These are phyloP conservation scores for Hemileccinum impolitum DNA, from an alignment of 768 basidiomycete species.

Conservation along the genomic window DNA sequence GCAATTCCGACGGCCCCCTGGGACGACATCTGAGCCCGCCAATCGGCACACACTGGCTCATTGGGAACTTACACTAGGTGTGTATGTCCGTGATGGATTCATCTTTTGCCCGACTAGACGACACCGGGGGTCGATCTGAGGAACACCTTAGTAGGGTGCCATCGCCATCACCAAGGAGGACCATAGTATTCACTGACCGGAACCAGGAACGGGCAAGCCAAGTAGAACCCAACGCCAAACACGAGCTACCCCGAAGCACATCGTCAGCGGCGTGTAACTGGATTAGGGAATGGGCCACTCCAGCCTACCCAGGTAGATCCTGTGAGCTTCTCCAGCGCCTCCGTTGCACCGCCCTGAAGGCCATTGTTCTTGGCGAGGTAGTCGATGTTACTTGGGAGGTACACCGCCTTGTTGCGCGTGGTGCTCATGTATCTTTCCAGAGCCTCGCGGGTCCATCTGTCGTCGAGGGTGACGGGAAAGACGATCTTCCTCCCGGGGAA, in stretches of 20 bases:
- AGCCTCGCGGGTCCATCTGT: slow-evolving; percentile 54
- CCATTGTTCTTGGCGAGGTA: slow-evolving; percentile 66
- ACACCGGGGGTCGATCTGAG: slow-evolving; percentile 54
- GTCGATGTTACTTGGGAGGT: slow-evolving; percentile 66
- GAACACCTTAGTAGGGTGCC: background rate
- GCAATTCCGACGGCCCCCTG: slow-evolving; percentile 72
- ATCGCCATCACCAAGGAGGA: too few species aligned
- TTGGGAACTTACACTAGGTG: slow-evolving; percentile 45
- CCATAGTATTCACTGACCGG: slow-evolving; percentile 35
- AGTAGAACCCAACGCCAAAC: slow-evolving; percentile 60
- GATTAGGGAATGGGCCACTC: background rate
- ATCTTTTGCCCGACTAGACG: slow-evolving; percentile 68
- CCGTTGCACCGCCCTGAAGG: slow-evolving; percentile 39
- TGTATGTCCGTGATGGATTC: slow-evolving; percentile 69
- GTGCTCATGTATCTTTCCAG: slow-evolving; percentile 55
- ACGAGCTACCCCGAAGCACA: slow-evolving; percentile 51
- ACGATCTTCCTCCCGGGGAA: slow-evolving; percentile 53
- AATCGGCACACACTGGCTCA: background rate
- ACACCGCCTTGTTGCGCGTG: slow-evolving; percentile 54
- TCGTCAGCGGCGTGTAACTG: background rate
- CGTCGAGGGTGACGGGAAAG: slow-evolving; percentile 63
- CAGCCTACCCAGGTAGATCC: slow-evolving; percentile 47
- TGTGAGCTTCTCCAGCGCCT: slow-evolving; percentile 45
- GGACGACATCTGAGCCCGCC: background rate
- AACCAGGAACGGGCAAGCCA: slow-evolving; percentile 61